Evolutionary conservation across 768 basidiomycete genomes (phyloP).

Genomic region (Agrocybe praecox): DNA sequence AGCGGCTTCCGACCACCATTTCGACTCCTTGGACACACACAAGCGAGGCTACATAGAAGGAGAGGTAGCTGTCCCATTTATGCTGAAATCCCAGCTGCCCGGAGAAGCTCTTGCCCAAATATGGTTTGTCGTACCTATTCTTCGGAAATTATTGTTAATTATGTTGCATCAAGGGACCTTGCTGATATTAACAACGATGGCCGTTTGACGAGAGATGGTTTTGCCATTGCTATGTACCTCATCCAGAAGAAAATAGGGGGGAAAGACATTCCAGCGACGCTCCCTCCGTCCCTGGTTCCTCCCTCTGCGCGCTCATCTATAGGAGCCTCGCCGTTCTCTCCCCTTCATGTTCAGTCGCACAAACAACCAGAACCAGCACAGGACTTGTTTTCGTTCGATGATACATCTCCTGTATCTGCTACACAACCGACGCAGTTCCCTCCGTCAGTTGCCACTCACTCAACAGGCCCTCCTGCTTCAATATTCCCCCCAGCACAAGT

Average conservation of each 20-base stretch:
- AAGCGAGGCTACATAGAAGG: conserved; percentile 86
- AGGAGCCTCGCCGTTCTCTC: conserved; percentile 41
- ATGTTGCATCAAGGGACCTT: conserved; percentile 71
- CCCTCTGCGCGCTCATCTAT: conserved; percentile 66
- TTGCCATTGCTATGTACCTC: conserved; percentile 94
- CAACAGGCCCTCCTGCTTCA: conserved; percentile 26
- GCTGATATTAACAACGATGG: conserved; percentile 90
- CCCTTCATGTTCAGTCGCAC: conserved; percentile 33
- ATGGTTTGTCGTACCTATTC: conserved; percentile 60
- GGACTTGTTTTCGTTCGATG: conserved; percentile 56
- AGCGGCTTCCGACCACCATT: conserved; percentile 73
- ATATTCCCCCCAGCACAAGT: conserved; percentile 26
- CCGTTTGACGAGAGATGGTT: conserved; percentile 84
- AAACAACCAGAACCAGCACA: conserved; percentile 47
- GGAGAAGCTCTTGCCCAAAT: conserved; percentile 86
- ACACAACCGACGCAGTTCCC: conserved; percentile 37
- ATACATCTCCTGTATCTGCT: conserved; percentile 42
- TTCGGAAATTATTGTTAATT: background rate
- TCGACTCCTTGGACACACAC: conserved; percentile 77
- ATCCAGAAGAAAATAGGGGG: conserved; percentile 87
- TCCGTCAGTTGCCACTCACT: conserved; percentile 29
- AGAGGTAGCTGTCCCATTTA: conserved; percentile 93
- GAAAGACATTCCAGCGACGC: conserved; percentile 66
- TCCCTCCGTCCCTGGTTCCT: conserved; percentile 79
- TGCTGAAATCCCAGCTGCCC: conserved; percentile 85